Evolutionary conservation across 441 rosid species (phyloP), one percentile per base, ranked within the genome.

Genomic region (Populus hybrid): DNA sequence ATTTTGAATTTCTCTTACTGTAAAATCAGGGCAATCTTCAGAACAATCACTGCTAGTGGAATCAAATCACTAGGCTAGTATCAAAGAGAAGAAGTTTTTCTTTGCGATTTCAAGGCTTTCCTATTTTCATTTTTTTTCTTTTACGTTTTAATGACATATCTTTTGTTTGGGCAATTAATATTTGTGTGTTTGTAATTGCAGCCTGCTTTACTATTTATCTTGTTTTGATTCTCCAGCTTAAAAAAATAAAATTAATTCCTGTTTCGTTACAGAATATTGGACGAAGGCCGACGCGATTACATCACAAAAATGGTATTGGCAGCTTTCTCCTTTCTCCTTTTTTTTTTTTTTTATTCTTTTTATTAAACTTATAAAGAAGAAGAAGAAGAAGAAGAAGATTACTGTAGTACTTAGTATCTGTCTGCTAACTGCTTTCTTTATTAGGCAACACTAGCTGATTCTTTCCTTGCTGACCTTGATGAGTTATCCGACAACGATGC

Each of bases 401-500:
- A 5, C 7, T 50, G 14, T 30, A 30, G 32, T 30, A 3, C 4
- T 30, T 24, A 69, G 21, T 64, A 14, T 35, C 16, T 72, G 59
- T 61, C 21, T 14, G 12, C 74, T 73, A 34, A 75, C 34, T 46
- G 70, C 23, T n/a, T 61, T 30, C 53, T 61, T 16, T 83, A 86
- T 23, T 84, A 94, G 95, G 94, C 95, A 38, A 90, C 92, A 75
- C 94, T 94, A 67, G 97, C 91, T 24, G 98, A 93, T 86, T 93
- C 97, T 30, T 93, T 94, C 79, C 91, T 94, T 9, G 97, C 98
- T 0, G 98, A 93, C 82, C 94, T 94, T 36, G 98, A 93, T 12
- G 97, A 94, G 75, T 83, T 93, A 84, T 95, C 99, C 61, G 98
- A 92, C 79, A 93, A 95, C 70, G 99, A 93, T 81, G 93, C 93